Conservation (phyloP, 2,329 filamentous ascomycete species). For the Bimuria novae-zelandiae region DNA sequence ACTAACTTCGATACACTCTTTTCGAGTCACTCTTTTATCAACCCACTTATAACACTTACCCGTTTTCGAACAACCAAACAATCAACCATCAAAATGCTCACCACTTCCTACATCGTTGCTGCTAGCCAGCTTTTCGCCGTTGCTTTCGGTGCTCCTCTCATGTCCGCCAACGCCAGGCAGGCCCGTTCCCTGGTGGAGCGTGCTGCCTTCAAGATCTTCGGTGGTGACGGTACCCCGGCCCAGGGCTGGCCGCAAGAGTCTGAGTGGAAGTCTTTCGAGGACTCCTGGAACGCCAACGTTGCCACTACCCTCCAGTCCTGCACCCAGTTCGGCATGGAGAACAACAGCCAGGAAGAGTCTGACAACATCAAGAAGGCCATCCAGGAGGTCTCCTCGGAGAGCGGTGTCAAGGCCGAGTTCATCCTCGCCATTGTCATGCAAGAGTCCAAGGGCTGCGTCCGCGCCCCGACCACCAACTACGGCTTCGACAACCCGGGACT, state of each 20-base stretch:
- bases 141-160: slow-evolving; percentile 29
- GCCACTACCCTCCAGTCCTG: slow-evolving; percentile 45
- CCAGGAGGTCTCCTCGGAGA: slow-evolving; percentile 31
- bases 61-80: slow-evolving; percentile 4
- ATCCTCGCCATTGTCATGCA: slow-evolving; percentile 53
- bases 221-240: slow-evolving; percentile 42
- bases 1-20: slow-evolving; percentile 18
- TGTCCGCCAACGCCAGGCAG: slow-evolving; percentile 13
- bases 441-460: slow-evolving; percentile 54
- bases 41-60: slow-evolving; percentile 12
- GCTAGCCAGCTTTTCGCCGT: slow-evolving; percentile 36
- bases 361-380: slow-evolving; percentile 47
- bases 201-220: slow-evolving; percentile 29
- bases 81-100: slow-evolving; percentile 24
- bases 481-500: slow-evolving; percentile 52
- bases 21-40: slow-evolving; percentile 9
- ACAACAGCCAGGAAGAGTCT: slow-evolving; percentile 47
- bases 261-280: slow-evolving; percentile 44
- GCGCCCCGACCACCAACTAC: slow-evolving; percentile 50
- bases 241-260: slow-evolving; percentile 45
- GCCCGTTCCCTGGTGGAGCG: slow-evolving; percentile 23
- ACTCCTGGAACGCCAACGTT: slow-evolving; percentile 43
- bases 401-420: slow-evolving; percentile 47
- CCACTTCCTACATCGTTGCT: slow-evolving; percentile 27
- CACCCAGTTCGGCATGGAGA: slow-evolving; percentile 38